phyloP scores from a whole-genome alignment of 257 asterid genomes.

The Mitragyna speciosa region DNA sequence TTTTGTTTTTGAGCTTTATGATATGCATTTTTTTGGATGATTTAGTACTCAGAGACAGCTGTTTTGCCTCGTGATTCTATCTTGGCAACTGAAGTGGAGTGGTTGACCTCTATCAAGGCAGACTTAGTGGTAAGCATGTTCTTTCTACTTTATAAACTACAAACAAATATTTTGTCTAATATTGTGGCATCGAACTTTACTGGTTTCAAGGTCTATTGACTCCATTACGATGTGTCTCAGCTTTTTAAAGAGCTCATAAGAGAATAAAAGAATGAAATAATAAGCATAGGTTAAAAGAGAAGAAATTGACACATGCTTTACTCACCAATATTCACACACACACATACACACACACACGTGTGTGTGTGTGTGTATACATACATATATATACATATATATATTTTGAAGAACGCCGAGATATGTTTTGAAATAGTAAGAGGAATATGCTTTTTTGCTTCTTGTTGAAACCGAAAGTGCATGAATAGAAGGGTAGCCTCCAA shows the following conservation, averaged over 20 bases:
- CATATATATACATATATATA: too few relatives aligned
- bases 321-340: too few relatives aligned
- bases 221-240: too few relatives aligned
- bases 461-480: too few relatives aligned
- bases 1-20: not conserved
- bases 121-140: slow-evolving; percentile 74
- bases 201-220: not conserved
- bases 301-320: not conserved
- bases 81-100: slow-evolving; percentile 84
- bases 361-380: too few relatives aligned
- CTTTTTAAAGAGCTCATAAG: not conserved
- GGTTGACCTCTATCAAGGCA: slow-evolving; percentile 90
- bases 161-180: not conserved
- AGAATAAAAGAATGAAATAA: not conserved
- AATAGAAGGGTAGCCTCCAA: not conserved
- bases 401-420: too few relatives aligned
- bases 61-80: slow-evolving; percentile 87
- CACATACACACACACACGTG: too few relatives aligned
- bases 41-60: slow-evolving; percentile 95
- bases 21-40: slow-evolving; percentile 12
- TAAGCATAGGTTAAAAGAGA: not conserved
- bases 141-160: not conserved
- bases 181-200: not conserved
- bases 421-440: not conserved
- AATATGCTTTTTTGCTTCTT: not conserved